A percentile compares a stretch with the other conserved stretches of the same genome.
Evolutionary conservation across 768 basidiomycete species (phyloP).

Genomic region (Tulasnella sp.): DNA sequence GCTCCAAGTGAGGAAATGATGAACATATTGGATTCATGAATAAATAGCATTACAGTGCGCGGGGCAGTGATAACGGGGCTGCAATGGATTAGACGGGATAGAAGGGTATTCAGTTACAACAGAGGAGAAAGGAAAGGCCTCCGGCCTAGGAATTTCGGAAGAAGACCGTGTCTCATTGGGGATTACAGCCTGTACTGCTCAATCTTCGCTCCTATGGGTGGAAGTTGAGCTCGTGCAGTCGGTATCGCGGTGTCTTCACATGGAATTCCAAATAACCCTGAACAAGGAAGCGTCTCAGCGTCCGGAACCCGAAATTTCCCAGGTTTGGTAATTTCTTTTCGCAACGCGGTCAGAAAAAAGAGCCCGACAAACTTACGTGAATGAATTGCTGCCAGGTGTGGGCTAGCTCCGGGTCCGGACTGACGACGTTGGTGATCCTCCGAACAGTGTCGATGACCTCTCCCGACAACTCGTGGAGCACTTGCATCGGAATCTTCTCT

Average conservation of each 20-base stretch:
- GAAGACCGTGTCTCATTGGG: neutral
- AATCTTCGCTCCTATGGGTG: neutral
- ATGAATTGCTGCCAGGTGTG: neutral
- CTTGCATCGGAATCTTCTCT: constrained; percentile 6
- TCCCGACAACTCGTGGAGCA: neutral
- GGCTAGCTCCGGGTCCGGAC: constrained; percentile 6
- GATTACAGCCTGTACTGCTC: neutral
- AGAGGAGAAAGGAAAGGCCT: neutral
- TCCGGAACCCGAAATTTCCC: neutral
- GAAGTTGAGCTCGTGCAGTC: constrained; percentile 6
- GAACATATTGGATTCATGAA: constrained; percentile 6
- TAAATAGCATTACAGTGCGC: constrained; percentile 6
- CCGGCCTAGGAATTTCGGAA: neutral
- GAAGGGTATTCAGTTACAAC: neutral
- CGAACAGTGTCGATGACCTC: constrained; percentile 11
- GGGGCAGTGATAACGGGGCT: neutral
- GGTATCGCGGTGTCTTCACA: constrained; percentile 12
- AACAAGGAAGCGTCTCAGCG: neutral
- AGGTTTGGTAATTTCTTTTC: neutral
- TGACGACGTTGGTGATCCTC: neutral
- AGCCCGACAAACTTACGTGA: neutral
- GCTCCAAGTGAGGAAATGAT: too few relatives aligned
- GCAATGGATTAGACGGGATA: neutral
- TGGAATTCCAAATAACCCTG: constrained; percentile 19
- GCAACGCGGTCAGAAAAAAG: neutral